Evolutionary conservation across 2,329 filamentous ascomycete genomes (phyloP).

Genomic region (Nemania diffusa): DNA sequence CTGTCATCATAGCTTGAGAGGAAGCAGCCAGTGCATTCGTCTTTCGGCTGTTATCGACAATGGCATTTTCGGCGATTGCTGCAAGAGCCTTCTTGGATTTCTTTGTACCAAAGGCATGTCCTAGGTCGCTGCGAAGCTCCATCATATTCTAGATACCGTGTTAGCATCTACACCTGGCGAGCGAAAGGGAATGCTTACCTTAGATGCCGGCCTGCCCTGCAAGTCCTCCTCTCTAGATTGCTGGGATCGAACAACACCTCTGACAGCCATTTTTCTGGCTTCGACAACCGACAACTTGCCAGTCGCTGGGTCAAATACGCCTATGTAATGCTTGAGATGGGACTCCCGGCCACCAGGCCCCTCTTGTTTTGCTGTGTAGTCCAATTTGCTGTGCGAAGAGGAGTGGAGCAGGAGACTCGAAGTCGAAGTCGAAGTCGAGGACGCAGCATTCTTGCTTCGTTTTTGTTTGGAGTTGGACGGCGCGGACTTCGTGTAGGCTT

Average conservation of each 20-base stretch:
- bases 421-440: constrained; percentile 53
- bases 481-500: constrained; percentile 59
- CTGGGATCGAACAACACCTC: constrained; percentile 66
- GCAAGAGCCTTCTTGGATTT: constrained; percentile 82
- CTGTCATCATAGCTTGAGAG: constrained; percentile 69
- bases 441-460: constrained; percentile 54
- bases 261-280: constrained; percentile 71
- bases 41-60: constrained; percentile 55
- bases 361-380: constrained; percentile 69
- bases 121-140: constrained; percentile 74
- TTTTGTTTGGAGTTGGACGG: constrained; percentile 47
- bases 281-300: constrained; percentile 70
- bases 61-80: constrained; percentile 72
- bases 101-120: constrained; percentile 84
- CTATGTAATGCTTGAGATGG: constrained; percentile 71
- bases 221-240: constrained; percentile 61
- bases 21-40: constrained; percentile 65
- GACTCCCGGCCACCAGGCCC: constrained; percentile 53
- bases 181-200: constrained; percentile 47
- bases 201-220: constrained; percentile 50
- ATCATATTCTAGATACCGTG: constrained; percentile 60
- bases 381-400: constrained; percentile 64
- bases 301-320: constrained; percentile 70
- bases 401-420: constrained; percentile 70
- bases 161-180: constrained; percentile 36